phyloP scores from a whole-genome alignment of 192 early-diverging fungal species.

The Backusella mclennaniae region DNA sequence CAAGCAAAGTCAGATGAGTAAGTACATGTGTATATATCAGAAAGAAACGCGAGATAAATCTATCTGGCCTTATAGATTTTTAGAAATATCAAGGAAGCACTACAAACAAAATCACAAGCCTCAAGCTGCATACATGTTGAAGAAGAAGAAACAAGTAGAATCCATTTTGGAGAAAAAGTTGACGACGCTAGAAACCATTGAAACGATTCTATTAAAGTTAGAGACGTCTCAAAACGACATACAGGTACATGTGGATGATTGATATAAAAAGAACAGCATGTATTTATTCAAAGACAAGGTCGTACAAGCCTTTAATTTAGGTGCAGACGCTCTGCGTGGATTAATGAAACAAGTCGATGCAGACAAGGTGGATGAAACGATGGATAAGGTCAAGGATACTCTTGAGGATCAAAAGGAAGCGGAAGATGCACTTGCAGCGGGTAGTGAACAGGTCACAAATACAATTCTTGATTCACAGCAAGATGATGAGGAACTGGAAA shows the following conservation, averaged over 20 bases:
- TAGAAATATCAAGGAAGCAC: constrained; percentile 15
- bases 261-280: constrained; percentile 2
- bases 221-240: constrained; percentile 60
- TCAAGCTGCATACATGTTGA: constrained; percentile 55
- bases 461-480: neutral
- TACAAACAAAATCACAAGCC: constrained; percentile 40
- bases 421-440: constrained; percentile 51
- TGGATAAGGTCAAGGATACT: constrained; percentile 58
- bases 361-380: constrained; percentile 55
- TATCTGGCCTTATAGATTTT: neutral
- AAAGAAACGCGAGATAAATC: neutral
- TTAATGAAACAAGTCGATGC: constrained; percentile 49
- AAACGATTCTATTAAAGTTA: constrained; percentile 60
- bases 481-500: neutral
- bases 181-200: constrained; percentile 56
- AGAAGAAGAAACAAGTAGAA: constrained; percentile 51
- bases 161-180: constrained; percentile 56
- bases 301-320: constrained; percentile 57
- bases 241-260: constrained; percentile 36
- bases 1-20: constrained; percentile 55
- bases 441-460: constrained; percentile 21
- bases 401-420: constrained; percentile 63
- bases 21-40: constrained; percentile 2
- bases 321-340: constrained; percentile 51
- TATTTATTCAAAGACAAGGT: constrained; percentile 36